phyloP scores from a whole-genome alignment of 2,329 filamentous ascomycete genomes.

The Claviceps fusiformis region DNA sequence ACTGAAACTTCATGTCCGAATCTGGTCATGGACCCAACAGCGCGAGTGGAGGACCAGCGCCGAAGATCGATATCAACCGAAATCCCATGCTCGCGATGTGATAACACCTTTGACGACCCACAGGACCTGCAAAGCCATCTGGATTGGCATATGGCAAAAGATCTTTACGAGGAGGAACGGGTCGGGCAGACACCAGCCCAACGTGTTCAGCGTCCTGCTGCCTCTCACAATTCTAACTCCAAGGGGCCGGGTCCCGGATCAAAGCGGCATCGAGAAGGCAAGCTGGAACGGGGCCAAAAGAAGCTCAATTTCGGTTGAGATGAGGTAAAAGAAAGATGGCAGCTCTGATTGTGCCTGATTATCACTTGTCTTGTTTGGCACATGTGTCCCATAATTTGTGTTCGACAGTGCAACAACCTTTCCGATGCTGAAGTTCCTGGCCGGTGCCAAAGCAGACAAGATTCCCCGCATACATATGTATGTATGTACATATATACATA shows the following conservation, averaged over 20 bases:
- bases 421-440: background rate
- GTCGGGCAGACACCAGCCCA: constrained; percentile 31
- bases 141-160: constrained; percentile 91
- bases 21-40: background rate
- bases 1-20: background rate
- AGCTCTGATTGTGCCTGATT: background rate
- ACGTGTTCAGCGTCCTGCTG: constrained; percentile 21
- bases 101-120: constrained; percentile 39
- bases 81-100: constrained; percentile 51
- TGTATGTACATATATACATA: background rate
- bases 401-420: background rate
- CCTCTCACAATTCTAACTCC: constrained; percentile 17
- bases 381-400: background rate
- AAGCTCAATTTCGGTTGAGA: constrained; percentile 45
- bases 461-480: background rate
- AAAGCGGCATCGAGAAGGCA: constrained; percentile 26
- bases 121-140: constrained; percentile 60
- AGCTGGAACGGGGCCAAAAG: constrained; percentile 44
- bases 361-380: background rate
- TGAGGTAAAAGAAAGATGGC: background rate
- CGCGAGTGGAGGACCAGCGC: background rate
- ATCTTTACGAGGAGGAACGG: constrained; percentile 56
- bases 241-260: constrained; percentile 23
- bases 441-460: background rate
- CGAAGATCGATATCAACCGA: background rate